Evolutionary conservation across 2,329 filamentous ascomycete species (phyloP).

Genomic region (Fusarium sp.): DNA sequence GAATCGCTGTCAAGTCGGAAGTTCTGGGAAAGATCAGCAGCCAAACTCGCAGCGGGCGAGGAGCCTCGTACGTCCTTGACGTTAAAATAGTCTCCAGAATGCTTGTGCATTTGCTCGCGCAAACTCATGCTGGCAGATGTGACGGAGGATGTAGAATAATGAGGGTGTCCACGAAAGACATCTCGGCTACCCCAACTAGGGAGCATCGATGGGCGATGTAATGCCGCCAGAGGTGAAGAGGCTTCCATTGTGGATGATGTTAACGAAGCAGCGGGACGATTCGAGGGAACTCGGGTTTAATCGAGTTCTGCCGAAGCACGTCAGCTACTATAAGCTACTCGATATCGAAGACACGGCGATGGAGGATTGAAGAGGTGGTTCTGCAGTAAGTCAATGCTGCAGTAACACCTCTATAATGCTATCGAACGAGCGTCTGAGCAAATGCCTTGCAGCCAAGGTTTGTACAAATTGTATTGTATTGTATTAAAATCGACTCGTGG

Average conservation of each 20-base stretch:
- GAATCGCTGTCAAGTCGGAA: slow-evolving; percentile 88
- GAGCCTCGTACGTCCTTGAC: slow-evolving; percentile 83
- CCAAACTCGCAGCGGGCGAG: slow-evolving; percentile 90
- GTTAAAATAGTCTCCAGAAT: slow-evolving; percentile 80
- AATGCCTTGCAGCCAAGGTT: slow-evolving; percentile 11
- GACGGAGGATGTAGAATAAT: slow-evolving; percentile 65
- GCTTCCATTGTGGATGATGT: slow-evolving; percentile 77
- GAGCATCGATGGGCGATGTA: slow-evolving; percentile 77
- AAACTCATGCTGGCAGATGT: slow-evolving; percentile 80
- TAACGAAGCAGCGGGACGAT: slow-evolving; percentile 31
- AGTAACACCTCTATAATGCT: slow-evolving; percentile 43
- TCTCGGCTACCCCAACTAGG: slow-evolving; percentile 70
- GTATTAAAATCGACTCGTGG: slow-evolving; percentile 28
- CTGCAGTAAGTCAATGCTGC: slow-evolving; percentile 53
- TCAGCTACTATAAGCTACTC: slow-evolving; percentile 42
- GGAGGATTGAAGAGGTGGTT: slow-evolving; percentile 35
- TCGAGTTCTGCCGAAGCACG: slow-evolving; percentile 36
- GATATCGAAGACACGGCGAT: slow-evolving; percentile 43
- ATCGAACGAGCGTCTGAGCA: slow-evolving; percentile 26
- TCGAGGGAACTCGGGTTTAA: slow-evolving; percentile 37
- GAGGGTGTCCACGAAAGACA: slow-evolving; percentile 64
- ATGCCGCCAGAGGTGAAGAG: slow-evolving; percentile 92
- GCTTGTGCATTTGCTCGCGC: slow-evolving; percentile 75
- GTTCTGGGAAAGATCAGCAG: slow-evolving; percentile 95
- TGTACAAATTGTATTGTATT: slow-evolving; percentile 10